A percentile compares a stretch with the other conserved stretches of the same genome.
Conservation (phyloP, 805 yeast species). For the Saccharomycopsis fodiens region DNA sequence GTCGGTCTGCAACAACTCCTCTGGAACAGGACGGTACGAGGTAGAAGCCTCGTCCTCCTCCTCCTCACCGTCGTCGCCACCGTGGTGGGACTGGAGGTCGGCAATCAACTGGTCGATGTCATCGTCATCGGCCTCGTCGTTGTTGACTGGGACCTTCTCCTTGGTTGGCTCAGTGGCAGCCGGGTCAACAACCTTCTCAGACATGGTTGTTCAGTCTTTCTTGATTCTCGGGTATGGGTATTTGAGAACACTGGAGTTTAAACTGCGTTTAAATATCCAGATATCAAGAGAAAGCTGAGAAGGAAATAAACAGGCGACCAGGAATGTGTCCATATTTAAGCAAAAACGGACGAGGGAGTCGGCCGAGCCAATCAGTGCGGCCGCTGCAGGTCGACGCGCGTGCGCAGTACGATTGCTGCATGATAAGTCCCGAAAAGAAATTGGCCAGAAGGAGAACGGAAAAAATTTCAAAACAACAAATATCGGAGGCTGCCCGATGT, state of each 20-base stretch:
- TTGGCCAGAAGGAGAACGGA: not conserved
- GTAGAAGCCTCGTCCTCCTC: conserved; percentile 43
- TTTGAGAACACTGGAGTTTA: conserved; percentile 1
- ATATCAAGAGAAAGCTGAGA: not conserved
- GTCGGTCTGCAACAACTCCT: conserved; percentile 76
- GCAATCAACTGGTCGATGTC: conserved; percentile 67
- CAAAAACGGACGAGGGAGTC: not conserved
- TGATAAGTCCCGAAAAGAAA: not conserved
- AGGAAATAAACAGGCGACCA: not conserved
- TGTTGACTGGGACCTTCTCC: conserved; percentile 49
- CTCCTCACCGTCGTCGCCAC: conserved; percentile 45
- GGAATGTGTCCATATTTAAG: conserved; percentile 2
- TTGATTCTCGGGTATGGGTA: not conserved
- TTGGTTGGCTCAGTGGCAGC: conserved; percentile 34
- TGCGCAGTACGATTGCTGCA: not conserved
- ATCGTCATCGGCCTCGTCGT: conserved; percentile 57
- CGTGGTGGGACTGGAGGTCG: conserved; percentile 66
- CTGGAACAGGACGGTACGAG: conserved; percentile 74
- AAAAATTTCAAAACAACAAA: not conserved
- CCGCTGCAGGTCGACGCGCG: not conserved
- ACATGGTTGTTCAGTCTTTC: conserved; percentile 8
- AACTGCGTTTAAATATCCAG: not conserved
- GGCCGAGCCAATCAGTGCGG: not conserved
- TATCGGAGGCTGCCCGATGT: too few relatives aligned
- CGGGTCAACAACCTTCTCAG: conserved; percentile 10